Percentiles rank a stretch among this genome's conserved stretches.
Conservation (phyloP, 768 basidiomycete genomes). For the Agrocybe pediades region DNA sequence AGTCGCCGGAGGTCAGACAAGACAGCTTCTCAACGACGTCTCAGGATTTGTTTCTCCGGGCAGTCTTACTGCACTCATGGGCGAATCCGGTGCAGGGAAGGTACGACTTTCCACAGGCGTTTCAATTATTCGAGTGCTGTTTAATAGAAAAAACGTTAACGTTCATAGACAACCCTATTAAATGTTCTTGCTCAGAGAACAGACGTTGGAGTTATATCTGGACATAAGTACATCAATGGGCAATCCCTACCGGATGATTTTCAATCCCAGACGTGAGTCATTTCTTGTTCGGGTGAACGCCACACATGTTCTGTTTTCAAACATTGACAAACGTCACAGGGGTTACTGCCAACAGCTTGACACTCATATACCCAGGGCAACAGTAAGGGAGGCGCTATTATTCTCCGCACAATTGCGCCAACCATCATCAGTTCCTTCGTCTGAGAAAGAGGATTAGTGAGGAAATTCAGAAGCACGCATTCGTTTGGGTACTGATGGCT, state of each 20-base stretch:
- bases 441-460: conserved; percentile 79
- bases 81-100: conserved; percentile 48
- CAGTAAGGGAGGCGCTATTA: conserved; percentile 78
- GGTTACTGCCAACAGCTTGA: conserved; percentile 88
- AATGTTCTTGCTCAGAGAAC: conserved; percentile 56
- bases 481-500: no score
- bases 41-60: conserved; percentile 85
- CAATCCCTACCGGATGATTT: conserved; percentile 55
- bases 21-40: conserved; percentile 64
- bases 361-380: conserved; percentile 70
- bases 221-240: conserved; percentile 57
- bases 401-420: conserved; percentile 84
- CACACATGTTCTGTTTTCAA: background rate
- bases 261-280: conserved; percentile 54
- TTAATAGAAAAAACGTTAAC: no score
- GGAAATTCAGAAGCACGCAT: no score
- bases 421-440: conserved; percentile 57
- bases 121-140: background rate
- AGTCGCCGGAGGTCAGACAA: conserved; percentile 40
- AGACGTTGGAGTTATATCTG: conserved; percentile 45
- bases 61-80: conserved; percentile 78
- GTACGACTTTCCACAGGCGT: conserved; percentile 30
- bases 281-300: background rate
- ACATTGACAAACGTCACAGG: conserved; percentile 14
- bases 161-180: conserved; percentile 55